Evolutionary conservation across 2,329 filamentous ascomycete species (phyloP), one percentile per base, ranked within the genome.

Genomic region (Fusarium mangiferae): DNA sequence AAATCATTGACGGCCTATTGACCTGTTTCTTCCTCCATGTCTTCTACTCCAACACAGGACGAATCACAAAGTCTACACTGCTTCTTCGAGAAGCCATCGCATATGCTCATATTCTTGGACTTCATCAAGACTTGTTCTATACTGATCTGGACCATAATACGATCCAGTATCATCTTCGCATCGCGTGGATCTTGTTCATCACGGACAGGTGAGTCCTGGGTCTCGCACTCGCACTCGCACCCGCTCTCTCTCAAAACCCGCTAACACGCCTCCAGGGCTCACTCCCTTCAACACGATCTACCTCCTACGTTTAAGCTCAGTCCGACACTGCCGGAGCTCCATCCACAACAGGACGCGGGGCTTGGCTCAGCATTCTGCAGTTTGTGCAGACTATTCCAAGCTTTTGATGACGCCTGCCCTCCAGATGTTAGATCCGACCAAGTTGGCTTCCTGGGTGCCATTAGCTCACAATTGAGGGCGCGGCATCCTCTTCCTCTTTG

Each of bases 21-120:
- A 70, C 68, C 7, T 70, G 46, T 18, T 70, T 70, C 66, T 70
- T 70, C 13, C 49, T 70, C 8, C 66, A 70, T n/a, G 66, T 66
- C 3, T 66, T 60, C n/a, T 70, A 70, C 26, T 66, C 68, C 12
- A 60, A 70, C 14, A 60, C 41, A 0, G 66, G 68, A 12, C 63
- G 64, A 38, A 66, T 46, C 22, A 56, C 66, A 9, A 70, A 70
- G 35, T 70, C 68, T 7, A 70, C 68, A 8, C 24, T 70, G 1
- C 42, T 70, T 20, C 35, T 70, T 8, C 66, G 66, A 11, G 68
- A 70, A 24, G 46, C 66, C 12, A 70, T 70, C 5, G 49, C 68
- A 22, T 46, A 70, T 36, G 67, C 68, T 20, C 68, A 70, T 28
- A 70, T 70, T 3, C 51, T 70, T 10, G 68, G 68, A 8, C 54